phyloP scores from a whole-genome alignment of 2,329 filamentous ascomycete species.

The Neonectria ditissima region DNA sequence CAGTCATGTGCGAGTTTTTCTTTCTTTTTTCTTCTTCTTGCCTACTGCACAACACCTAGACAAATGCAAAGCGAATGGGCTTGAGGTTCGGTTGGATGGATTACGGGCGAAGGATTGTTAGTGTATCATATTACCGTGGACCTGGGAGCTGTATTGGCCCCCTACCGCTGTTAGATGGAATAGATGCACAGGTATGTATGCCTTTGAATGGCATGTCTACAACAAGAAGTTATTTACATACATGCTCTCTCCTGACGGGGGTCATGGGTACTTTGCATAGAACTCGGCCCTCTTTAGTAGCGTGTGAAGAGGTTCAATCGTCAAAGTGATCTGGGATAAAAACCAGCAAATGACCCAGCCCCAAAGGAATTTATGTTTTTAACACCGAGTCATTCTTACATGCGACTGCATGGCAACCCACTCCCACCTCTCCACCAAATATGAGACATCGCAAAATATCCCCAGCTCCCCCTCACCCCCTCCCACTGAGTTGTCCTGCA shows the following conservation, averaged over 20 bases:
- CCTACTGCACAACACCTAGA: conserved; percentile 17
- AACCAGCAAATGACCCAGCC: background rate
- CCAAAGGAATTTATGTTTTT: background rate
- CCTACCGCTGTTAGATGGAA: conserved; percentile 1
- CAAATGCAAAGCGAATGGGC: conserved; percentile 12
- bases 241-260: background rate
- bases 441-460: background rate
- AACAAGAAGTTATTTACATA: background rate
- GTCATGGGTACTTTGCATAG: background rate
- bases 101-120: conserved; percentile 1
- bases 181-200: background rate
- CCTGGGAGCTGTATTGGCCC: conserved; percentile 5
- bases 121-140: conserved; percentile 10
- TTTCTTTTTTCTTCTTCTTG: conserved; percentile 1
- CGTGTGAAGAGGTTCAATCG: background rate
- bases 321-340: background rate
- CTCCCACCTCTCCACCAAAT: background rate
- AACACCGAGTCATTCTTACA: background rate
- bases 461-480: background rate
- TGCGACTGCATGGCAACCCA: background rate
- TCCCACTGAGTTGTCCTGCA: background rate
- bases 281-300: too few species aligned
- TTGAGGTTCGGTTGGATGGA: conserved; percentile 1
- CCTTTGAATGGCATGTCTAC: background rate
- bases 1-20: background rate